Conservation (phyloP, 2,329 filamentous ascomycete genomes). For the Chrysoporthe cubensis region DNA sequence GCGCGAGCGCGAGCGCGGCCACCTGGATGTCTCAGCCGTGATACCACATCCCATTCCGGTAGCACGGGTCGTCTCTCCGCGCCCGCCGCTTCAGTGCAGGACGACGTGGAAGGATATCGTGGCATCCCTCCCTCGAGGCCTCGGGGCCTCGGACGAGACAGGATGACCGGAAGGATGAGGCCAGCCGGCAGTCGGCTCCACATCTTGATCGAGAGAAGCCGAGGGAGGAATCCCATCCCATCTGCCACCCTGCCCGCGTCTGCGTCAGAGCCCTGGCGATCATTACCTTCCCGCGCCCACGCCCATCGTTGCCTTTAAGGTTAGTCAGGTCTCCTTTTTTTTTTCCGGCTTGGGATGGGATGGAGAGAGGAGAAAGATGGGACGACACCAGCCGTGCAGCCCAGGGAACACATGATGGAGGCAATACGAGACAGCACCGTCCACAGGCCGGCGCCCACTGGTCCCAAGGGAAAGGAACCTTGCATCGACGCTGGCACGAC, state of each 20-base stretch:
- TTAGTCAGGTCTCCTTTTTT: background rate
- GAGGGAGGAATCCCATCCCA: background rate
- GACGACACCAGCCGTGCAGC: background rate
- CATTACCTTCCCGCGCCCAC: background rate
- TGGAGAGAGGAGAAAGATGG: background rate
- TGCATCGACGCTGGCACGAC: background rate
- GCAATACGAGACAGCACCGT: slow-evolving; percentile 1
- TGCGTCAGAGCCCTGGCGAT: too few relatives aligned
- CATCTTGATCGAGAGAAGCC: slow-evolving; percentile 3
- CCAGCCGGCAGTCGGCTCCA: background rate
- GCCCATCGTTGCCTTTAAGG: background rate
- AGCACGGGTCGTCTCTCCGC: background rate
- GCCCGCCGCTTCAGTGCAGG: too few relatives aligned
- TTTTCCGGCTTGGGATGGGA: background rate
- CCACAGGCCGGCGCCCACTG: background rate
- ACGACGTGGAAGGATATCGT: too few relatives aligned
- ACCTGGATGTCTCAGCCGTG: too few relatives aligned
- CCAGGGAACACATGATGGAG: background rate
- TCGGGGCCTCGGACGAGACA: too few relatives aligned
- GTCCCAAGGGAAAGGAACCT: background rate
- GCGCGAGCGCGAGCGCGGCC: too few relatives aligned
- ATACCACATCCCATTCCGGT: too few relatives aligned
- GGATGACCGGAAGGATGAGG: background rate
- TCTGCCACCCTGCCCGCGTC: background rate
- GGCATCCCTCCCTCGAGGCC: too few relatives aligned